These are phyloP conservation scores for Drosera capensis DNA, from an alignment of 148 eudicot genomes.

Conservation along the genomic window DNA sequence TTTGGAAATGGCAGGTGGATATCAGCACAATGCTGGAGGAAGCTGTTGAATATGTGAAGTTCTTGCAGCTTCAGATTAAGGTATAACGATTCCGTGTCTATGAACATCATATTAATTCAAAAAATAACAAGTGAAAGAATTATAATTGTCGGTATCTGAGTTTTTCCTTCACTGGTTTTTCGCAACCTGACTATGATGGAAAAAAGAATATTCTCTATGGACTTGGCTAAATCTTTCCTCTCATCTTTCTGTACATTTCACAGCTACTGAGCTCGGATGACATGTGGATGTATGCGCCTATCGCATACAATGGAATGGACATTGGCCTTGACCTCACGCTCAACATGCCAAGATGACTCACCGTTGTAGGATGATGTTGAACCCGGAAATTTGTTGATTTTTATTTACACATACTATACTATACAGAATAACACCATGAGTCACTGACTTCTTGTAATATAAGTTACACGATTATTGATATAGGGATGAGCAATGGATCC, in stretches of 20 bases:
- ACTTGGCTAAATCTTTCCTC: not conserved
- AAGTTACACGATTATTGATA: too few species aligned
- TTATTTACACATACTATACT: not conserved
- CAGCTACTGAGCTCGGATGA: conserved; percentile 47
- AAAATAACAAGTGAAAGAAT: too few species aligned
- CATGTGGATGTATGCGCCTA: conserved; percentile 45
- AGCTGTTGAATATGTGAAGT: conserved; percentile 66
- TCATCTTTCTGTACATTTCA: not conserved
- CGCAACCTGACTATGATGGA: conserved; percentile 1
- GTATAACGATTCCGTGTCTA: conserved; percentile 10
- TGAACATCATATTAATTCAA: too few species aligned
- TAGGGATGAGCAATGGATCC: too few species aligned
- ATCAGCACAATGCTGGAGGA: conserved; percentile 82
- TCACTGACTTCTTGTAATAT: too few species aligned
- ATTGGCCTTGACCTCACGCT: conserved; percentile 26
- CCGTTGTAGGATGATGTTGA: not conserved
- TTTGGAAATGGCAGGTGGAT: conserved; percentile 37
- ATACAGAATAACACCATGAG: too few species aligned
- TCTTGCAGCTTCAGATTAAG: conserved; percentile 60
- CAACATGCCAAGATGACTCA: conserved; percentile 12
- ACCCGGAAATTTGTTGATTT: not conserved
- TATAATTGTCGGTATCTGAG: too few species aligned
- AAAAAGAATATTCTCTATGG: not conserved
- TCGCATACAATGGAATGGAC: conserved; percentile 45
- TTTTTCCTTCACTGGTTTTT: too few species aligned